Evolutionary conservation across 1,284 basidiomycete genomes (phyloP).

Genomic region (Ustilago hordei): DNA sequence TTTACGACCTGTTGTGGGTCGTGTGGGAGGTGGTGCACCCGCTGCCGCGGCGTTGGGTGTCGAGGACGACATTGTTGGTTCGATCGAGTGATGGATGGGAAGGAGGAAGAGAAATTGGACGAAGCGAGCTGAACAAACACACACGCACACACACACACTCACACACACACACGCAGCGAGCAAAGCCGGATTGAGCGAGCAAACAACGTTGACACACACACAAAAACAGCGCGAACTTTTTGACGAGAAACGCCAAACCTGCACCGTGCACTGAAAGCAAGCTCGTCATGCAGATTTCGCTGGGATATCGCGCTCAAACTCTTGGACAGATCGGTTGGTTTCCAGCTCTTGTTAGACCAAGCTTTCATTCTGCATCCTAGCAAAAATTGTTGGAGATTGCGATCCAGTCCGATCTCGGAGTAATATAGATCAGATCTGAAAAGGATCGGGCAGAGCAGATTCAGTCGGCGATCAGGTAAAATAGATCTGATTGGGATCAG

Average conservation of each 20-base stretch:
- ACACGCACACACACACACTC: slow-evolving; percentile 9
- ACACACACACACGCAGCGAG: slow-evolving; percentile 2
- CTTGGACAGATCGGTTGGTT: not conserved
- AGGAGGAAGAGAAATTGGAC: not conserved
- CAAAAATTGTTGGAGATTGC: no score
- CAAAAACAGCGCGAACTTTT: not conserved
- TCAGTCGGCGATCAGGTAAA: no score
- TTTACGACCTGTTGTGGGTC: slow-evolving; percentile 34
- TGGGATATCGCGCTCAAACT: slow-evolving; percentile 1
- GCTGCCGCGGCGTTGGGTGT: slow-evolving; percentile 27
- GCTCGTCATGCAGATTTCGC: not conserved
- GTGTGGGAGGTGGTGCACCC: slow-evolving; percentile 42
- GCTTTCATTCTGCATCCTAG: not conserved
- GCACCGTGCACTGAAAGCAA: not conserved
- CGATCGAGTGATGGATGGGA: slow-evolving; percentile 1
- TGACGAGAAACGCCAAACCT: not conserved
- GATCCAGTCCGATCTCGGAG: no score
- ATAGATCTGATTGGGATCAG: no score
- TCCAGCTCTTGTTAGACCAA: not conserved
- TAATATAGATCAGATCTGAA: no score
- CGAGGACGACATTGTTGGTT: slow-evolving; percentile 8
- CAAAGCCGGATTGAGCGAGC: not conserved
- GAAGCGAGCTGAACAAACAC: not conserved
- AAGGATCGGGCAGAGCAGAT: no score
- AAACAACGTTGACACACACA: no score